Percentiles rank a stretch among this genome's conserved stretches.
Conservation (phyloP, 2,329 filamentous ascomycete genomes). For the Dothideomycetidae sp. region DNA sequence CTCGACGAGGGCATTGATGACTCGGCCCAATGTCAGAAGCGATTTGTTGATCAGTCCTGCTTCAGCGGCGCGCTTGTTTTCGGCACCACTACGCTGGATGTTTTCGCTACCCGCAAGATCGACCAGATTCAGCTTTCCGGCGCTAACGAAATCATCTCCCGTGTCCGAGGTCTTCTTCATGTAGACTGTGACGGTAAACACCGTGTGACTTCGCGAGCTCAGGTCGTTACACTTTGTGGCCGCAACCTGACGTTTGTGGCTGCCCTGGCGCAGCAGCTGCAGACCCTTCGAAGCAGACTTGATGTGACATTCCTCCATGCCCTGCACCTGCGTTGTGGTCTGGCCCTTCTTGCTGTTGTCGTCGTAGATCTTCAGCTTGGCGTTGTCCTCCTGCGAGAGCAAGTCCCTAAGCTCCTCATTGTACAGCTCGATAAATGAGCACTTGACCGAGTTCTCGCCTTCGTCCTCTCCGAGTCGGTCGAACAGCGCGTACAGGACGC, state of each 20-base stretch:
- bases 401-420: conserved; percentile 93
- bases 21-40: conserved; percentile 79
- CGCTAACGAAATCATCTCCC: conserved; percentile 78
- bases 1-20: conserved; percentile 95
- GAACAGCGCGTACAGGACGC: conserved; percentile 77
- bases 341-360: conserved; percentile 79
- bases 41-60: conserved; percentile 98
- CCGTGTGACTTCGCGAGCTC: conserved; percentile 89
- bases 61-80: conserved; percentile 93
- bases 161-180: conserved; percentile 68
- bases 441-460: conserved; percentile 80
- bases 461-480: conserved; percentile 59
- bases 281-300: conserved; percentile 74
- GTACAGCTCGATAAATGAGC: conserved; percentile 96
- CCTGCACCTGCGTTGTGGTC: conserved; percentile 75
- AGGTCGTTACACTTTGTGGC: conserved; percentile 99
- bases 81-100: conserved; percentile 88
- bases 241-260: conserved; percentile 90
- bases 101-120: conserved; percentile 96
- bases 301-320: conserved; percentile 95
- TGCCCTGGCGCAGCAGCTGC: conserved; percentile 74
- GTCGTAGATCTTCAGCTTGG: conserved; percentile 91
- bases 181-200: conserved; percentile 90
- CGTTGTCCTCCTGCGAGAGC: conserved; percentile 63
- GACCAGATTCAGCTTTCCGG: conserved; percentile 89